These are phyloP conservation scores for Jaapia argillacea DNA, from an alignment of 768 basidiomycete species.

Conservation along the genomic window DNA sequence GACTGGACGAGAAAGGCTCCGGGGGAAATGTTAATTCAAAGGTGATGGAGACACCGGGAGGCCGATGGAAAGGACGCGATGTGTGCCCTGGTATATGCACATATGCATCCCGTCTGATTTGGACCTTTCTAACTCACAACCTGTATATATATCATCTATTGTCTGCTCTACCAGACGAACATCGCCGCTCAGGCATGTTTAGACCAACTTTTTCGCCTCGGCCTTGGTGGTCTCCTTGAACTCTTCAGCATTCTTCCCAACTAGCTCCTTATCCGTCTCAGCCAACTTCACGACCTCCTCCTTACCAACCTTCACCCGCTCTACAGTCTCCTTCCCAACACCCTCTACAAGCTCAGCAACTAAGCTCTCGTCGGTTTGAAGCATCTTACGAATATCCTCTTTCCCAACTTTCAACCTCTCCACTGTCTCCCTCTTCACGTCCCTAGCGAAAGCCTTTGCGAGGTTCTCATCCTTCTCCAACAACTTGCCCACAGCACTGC, in stretches of 20 bases:
- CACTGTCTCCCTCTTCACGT: background rate
- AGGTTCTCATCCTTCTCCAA: background rate
- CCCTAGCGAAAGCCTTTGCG: background rate
- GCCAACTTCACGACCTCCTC: background rate
- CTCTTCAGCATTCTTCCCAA: slow-evolving; percentile 7
- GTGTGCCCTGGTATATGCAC: too few relatives aligned
- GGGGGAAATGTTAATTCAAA: too few relatives aligned
- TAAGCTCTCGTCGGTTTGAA: background rate
- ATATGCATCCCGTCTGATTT: too few relatives aligned
- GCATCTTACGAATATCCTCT: background rate
- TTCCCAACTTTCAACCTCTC: background rate
- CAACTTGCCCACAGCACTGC: background rate
- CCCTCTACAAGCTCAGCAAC: background rate
- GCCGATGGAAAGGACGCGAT: too few relatives aligned
- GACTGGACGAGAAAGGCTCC: too few relatives aligned
- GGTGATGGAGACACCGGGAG: too few relatives aligned
- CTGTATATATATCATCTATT: too few relatives aligned
- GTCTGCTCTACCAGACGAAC: too few relatives aligned
- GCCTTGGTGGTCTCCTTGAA: too few relatives aligned
- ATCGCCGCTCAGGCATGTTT: too few relatives aligned
- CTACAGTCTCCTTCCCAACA: background rate
- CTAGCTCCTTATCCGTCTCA: slow-evolving; percentile 1
- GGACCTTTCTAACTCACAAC: too few relatives aligned
- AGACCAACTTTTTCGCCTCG: slow-evolving; percentile 1
- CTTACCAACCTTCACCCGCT: background rate